A percentile compares a stretch with the other conserved stretches of the same genome.
These are phyloP conservation scores for Keithomyces neogunnii DNA, from an alignment of 2,329 filamentous ascomycete species.

Conservation along the genomic window DNA sequence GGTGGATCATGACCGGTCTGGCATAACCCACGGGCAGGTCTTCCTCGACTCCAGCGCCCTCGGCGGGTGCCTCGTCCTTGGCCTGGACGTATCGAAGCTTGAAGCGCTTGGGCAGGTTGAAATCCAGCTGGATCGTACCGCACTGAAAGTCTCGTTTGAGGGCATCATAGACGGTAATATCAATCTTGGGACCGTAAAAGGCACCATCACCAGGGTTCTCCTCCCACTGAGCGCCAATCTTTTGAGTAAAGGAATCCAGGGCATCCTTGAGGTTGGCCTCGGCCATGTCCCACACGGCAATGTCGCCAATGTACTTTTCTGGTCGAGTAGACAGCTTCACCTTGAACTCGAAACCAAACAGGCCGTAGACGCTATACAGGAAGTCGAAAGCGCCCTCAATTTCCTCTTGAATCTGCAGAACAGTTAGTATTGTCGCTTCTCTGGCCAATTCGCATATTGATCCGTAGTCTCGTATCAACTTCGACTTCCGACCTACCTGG, in stretches of 20 bases:
- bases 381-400: slow-evolving; percentile 85
- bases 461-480: too few species aligned
- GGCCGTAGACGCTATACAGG: slow-evolving; percentile 62
- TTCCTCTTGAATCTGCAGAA: slow-evolving; percentile 26
- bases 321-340: slow-evolving; percentile 85
- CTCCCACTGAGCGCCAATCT: slow-evolving; percentile 64
- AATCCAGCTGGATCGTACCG: slow-evolving; percentile 89
- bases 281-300: slow-evolving; percentile 82
- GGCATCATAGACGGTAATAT: slow-evolving; percentile 88
- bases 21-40: slow-evolving; percentile 61
- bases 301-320: slow-evolving; percentile 81
- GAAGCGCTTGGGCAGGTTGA: slow-evolving; percentile 54
- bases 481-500: slow-evolving; percentile 16
- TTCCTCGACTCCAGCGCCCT: slow-evolving; percentile 34
- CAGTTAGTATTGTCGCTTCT: too few species aligned
- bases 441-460: too few species aligned
- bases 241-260: slow-evolving; percentile 63
- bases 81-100: slow-evolving; percentile 42
- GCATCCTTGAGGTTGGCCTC: slow-evolving; percentile 74
- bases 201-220: slow-evolving; percentile 92
- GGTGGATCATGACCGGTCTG: slow-evolving; percentile 79
- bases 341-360: slow-evolving; percentile 66
- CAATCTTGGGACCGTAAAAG: slow-evolving; percentile 98
- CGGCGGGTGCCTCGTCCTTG: slow-evolving; percentile 32
- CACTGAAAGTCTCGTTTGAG: slow-evolving; percentile 56